Base-by-base conservation (phyloP, 352 stramenopile species). In the Phytophthora europaea region DNA sequence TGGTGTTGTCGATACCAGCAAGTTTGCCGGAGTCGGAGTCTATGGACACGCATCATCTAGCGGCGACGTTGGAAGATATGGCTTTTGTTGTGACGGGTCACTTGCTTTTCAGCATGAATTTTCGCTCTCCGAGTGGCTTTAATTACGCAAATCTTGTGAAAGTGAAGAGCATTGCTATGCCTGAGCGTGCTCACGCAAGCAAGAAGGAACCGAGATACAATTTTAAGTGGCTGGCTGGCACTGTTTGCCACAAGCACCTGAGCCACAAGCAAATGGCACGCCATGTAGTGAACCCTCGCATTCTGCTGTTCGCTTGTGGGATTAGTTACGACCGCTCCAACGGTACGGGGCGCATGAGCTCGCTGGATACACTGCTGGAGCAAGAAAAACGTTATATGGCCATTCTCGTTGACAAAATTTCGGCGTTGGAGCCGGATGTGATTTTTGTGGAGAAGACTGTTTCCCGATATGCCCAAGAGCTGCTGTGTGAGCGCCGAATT, bases 321-420 rank as follows among this genome's bases (percentile, higher is more conserved):
- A 99, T 99, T 65, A 98, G 98, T 75, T 99, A 99, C 73, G 97
- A 98, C 28, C 90, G 97, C 18, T 95, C 92, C 1, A 84, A 75
- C 22, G 84, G 84, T 6, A 85, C 95, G 50, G 93, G 92, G 9
- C 85, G 90, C 31, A 93, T 99, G 53, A 97, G 91, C 57, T 99
- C 94, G 0, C 80, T 99, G 0, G 97, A 99, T 70, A 98, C 95
- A 10, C 71, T 99, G 7, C 75, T 99, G 28, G 97, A 99, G 73
- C 92, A 98, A 76, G 98, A 99, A 80, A 92, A 98, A 67, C 94
- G 96, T 62, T 99, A 99, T 76, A 99, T 99, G 86, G 86, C 97
- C 70, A 99, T 99, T 53, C 81, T 99, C 16, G 97, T 99, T 16
- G 89, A 96, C 23, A 99, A 99, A 67, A 99, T 99, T 65, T 91